Evolutionary conservation across 768 basidiomycete species (phyloP).

Genomic region (Podaxis pistillaris): DNA sequence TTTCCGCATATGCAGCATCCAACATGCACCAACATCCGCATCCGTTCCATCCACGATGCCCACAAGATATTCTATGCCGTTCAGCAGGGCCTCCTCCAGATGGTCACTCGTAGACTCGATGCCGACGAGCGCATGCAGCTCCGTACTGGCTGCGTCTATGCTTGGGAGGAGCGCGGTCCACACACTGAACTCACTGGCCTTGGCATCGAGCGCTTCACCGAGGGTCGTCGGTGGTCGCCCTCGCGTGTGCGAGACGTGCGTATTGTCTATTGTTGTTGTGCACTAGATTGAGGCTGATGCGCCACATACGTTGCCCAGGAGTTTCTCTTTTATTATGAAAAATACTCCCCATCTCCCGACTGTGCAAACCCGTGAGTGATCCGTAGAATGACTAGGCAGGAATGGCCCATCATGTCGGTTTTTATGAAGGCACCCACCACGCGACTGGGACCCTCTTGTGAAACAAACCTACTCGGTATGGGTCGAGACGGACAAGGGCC

Average conservation of each 20-base stretch:
- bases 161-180: constrained; percentile 76
- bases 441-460: constrained; percentile 67
- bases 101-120: constrained; percentile 77
- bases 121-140: constrained; percentile 69
- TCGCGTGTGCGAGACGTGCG: constrained; percentile 80
- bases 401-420: background rate
- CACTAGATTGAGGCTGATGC: background rate
- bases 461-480: constrained; percentile 87
- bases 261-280: constrained; percentile 14
- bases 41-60: constrained; percentile 74
- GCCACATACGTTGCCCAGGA: constrained; percentile 44
- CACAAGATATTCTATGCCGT: constrained; percentile 81
- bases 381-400: background rate
- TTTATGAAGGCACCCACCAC: constrained; percentile 34
- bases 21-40: constrained; percentile 69
- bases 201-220: constrained; percentile 84
- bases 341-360: constrained; percentile 51
- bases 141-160: constrained; percentile 53
- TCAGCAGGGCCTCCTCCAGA: constrained; percentile 57
- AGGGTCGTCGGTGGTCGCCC: constrained; percentile 80
- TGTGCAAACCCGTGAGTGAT: constrained; percentile 31
- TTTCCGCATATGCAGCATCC: constrained; percentile 60
- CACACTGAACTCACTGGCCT: constrained; percentile 74
- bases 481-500: constrained; percentile 62
- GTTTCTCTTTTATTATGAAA: constrained; percentile 84